Base-by-base conservation (phyloP, 1,139 yeast genomes). In the Geotrichum klebahnii region DNA sequence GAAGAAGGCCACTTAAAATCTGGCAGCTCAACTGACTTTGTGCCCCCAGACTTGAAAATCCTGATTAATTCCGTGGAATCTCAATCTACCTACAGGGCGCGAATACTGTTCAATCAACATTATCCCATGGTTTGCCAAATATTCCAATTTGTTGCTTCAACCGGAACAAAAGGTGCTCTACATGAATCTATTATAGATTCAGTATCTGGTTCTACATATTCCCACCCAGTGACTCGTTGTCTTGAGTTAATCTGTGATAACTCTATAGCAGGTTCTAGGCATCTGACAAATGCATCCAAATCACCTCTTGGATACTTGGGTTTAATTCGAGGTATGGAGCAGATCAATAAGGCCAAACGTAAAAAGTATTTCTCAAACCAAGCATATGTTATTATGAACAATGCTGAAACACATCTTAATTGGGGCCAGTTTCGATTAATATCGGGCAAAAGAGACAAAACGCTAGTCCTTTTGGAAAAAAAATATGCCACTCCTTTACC, bases 341-440 rank as follows among this genome's bases (percentile, higher is more conserved):
- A 81, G 56, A 81, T 79, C n/a, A n/a, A n/a, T 54, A 94, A 95
- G 0, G 80, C 87, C 57, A 73, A 75, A 55, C 84, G 85, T 60
- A 85, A 80, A 62, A 72, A 95, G 38, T 81, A 85, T 57, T 80
- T 82, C 56, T 74, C 83, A 0, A 71, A 72, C 37, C 62, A 67
- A 2, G 68, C 74, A 44, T 75, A 71, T 46, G 56, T 67, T 12
- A 60, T 57, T n/a, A 61, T 71, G 37, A 56, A 62, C 0, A 54
- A 57, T 19, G 58, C 59, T 20, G 59, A 59, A 1, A 51, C 51
- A 1, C 66, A 64, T 34, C 57, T 58, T 1, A 41, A 45, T 1
- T 64, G 72, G 62, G 70, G 72, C 8, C 50, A 55, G 1, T 61
- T 59, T 41, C 55, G 14, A 6, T n/a, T 14, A 5, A 3, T 26